Evolutionary conservation across 495 filamentous ascomycete species (phyloP), one percentile per base, ranked within the genome.

Genomic region (Penicillium longicatenatum): DNA sequence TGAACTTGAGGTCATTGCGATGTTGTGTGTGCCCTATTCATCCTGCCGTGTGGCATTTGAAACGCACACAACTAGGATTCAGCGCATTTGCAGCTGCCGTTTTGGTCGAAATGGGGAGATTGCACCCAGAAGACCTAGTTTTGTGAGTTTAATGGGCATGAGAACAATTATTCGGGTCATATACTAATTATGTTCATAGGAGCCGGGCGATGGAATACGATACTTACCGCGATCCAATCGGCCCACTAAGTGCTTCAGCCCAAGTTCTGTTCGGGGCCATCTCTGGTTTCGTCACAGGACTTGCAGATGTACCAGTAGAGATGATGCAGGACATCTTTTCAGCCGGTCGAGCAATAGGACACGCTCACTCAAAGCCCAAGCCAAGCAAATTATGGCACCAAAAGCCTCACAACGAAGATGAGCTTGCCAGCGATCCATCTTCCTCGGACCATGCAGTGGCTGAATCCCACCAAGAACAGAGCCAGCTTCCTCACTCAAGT

Each of bases 271-370:
- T 93, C 14, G 91, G 91, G 6, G 89, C 91, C 8, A 76, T 91
- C 35, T 79, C 85, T 16, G 87, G 79, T 56, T 82, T 98, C 48
- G 80, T 88, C 64, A 89, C 93, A 80, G 92, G 91, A 1, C 75
- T 93, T 30, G 89, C 89, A 5, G 91, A 95, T 60, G 83, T 97
- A 21, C 93, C 93, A 0, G 76, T 82, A 14, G 89, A 89, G 16
- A 82, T 96, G 17, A 86, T 90, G 58, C 73, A 20, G 73, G 89
- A 60, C 64, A 72, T 67, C 85, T 61, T 77, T 79, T 59, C 90
- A 79, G 69, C 74, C 72, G 17, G 65, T 86, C 31, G 76, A 75
- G 30, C 87, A 79, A 1, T 67, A 72, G 80, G 51, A 72, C 78
- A 26, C 82, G 86, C 14, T 76, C 81, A 1, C 87, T 83, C 83